Conservation (phyloP, 2,329 filamentous ascomycete genomes). For the Trichoderma cornu-damae region DNA sequence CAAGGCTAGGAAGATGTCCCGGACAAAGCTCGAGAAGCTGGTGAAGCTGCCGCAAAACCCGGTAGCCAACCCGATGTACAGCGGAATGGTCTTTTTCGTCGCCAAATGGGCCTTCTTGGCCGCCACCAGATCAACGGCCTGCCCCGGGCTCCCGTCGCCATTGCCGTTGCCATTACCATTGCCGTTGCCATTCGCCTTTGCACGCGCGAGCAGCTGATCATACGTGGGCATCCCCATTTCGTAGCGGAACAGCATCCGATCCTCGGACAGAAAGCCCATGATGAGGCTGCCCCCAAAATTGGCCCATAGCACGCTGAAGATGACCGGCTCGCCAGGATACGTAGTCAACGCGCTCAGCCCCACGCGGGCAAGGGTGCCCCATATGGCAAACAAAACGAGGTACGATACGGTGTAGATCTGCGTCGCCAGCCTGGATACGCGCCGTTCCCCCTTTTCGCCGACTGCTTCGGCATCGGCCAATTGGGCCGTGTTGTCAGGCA, state of each 20-base stretch:
- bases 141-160: conserved; percentile 29
- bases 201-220: conserved; percentile 32
- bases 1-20: conserved; percentile 72
- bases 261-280: conserved; percentile 82
- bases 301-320: conserved; percentile 75
- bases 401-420: conserved; percentile 71
- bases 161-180: conserved; percentile 30
- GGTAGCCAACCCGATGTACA: conserved; percentile 81
- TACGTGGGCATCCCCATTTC: conserved; percentile 54
- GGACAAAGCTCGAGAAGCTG: conserved; percentile 80
- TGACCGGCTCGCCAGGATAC: conserved; percentile 71
- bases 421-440: conserved; percentile 48
- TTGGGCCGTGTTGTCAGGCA: not conserved
- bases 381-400: conserved; percentile 76
- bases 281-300: conserved; percentile 77
- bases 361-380: conserved; percentile 78
- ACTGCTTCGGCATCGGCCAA: not conserved
- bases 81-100: conserved; percentile 77
- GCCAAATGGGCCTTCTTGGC: conserved; percentile 55
- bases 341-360: conserved; percentile 73
- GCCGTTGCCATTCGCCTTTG: conserved; percentile 25
- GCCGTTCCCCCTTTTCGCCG: conserved; percentile 8
- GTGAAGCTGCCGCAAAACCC: conserved; percentile 89
- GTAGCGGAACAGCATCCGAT: conserved; percentile 66
- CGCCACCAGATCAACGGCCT: conserved; percentile 36